phyloP scores from a whole-genome alignment of 108 stramenopile species.

The Conticribra weissflogii region DNA sequence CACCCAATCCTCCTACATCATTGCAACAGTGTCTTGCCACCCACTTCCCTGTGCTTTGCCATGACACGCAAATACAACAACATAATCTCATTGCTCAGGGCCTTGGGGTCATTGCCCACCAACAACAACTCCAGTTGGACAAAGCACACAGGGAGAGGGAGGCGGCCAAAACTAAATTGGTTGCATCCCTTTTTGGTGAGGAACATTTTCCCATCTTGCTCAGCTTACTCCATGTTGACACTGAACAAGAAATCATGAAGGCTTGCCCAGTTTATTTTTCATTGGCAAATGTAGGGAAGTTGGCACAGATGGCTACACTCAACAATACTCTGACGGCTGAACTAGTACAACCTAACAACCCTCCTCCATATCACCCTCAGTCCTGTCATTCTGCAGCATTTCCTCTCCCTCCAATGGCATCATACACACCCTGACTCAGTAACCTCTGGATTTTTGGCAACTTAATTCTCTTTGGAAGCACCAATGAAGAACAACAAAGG shows the following conservation, averaged over 20 bases:
- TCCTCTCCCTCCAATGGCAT: too few species aligned
- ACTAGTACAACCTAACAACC: too few species aligned
- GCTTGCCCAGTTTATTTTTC: slow-evolving; percentile 6
- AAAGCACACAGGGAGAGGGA: too few species aligned
- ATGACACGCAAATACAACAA: slow-evolving; percentile 1
- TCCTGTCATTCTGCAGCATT: too few species aligned
- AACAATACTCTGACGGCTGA: too few species aligned
- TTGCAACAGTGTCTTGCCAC: background rate
- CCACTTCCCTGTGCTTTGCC: slow-evolving; percentile 1
- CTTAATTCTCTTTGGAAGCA: too few species aligned
- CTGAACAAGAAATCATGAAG: slow-evolving; percentile 1
- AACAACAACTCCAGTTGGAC: slow-evolving; percentile 18
- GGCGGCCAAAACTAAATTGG: background rate
- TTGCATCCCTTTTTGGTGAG: slow-evolving; percentile 5
- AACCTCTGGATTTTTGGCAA: too few species aligned
- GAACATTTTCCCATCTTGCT: slow-evolving; percentile 5
- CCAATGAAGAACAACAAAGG: too few species aligned
- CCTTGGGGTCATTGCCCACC: background rate
- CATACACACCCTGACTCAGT: too few species aligned
- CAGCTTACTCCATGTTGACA: background rate
- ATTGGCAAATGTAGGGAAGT: slow-evolving; percentile 1
- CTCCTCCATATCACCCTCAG: too few species aligned
- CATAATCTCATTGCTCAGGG: slow-evolving; percentile 1
- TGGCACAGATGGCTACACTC: too few species aligned
- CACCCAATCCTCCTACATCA: slow-evolving; percentile 8